Conservation (phyloP, 257 asterid species). For the Solanum infundibuliforme region DNA sequence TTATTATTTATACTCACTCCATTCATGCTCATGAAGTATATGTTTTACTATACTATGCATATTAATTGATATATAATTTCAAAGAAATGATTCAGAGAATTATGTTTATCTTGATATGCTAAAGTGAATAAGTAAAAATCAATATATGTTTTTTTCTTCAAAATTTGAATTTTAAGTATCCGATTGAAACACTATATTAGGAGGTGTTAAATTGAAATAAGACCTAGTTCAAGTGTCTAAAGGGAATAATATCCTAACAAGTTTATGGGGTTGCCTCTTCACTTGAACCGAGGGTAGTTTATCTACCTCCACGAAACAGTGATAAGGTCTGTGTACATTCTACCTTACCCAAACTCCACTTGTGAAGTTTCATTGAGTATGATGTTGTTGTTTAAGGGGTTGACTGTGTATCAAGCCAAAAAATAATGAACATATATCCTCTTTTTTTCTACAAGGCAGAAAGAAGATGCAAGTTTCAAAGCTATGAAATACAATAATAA, state of each 20-base stretch:
- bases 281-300: not conserved
- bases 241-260: too few relatives aligned
- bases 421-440: not conserved
- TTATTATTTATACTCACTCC: not conserved
- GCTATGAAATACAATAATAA: not conserved
- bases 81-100: not conserved
- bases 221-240: not conserved
- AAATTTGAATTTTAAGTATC: too few relatives aligned
- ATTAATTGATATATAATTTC: not conserved
- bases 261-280: not conserved
- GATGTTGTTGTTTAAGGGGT: not conserved
- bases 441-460: not conserved
- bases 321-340: not conserved
- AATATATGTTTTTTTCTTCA: too few relatives aligned
- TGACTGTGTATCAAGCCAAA: not conserved
- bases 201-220: not conserved
- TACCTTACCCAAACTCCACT: not conserved
- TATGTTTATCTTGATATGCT: too few relatives aligned
- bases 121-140: too few relatives aligned
- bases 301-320: not conserved
- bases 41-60: not conserved
- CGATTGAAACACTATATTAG: not conserved
- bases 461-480: not conserved
- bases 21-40: not conserved
- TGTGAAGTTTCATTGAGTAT: not conserved